Base-by-base conservation (phyloP, 441 rosid species). In the Pelargonium citronellum region DNA sequence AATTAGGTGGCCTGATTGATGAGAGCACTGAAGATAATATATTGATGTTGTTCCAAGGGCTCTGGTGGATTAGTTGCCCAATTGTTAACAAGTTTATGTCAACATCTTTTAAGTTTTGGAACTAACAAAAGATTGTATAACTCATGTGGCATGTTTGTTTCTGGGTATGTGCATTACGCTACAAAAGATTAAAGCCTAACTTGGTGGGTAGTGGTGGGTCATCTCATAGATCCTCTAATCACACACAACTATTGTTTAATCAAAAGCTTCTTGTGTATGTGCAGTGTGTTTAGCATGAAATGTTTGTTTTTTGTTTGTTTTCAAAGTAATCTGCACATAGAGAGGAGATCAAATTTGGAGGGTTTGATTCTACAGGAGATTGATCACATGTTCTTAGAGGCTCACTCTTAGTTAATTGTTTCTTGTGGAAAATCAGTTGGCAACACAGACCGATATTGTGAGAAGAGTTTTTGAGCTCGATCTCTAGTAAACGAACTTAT, bases 201-300 rank as follows among this genome's bases (percentile, higher is more conserved):
- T 19, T 34, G 4, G 71, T 63, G 67, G 78, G 77, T 69, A 66
- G 72, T 69, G 74, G 83, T 77, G 80, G 80, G 77, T 62, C 76
- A 63, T 66, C 10, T 49, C 51, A 69, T 57, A 19, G 67, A 72
- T 78, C 64, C 64, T 65, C 67, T 55, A 63, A 71, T 64, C 55
- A 73, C 49, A 66, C 47, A 47, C 17, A 22, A 60, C 62, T 10
- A 43, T 58, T 64, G 20, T 9, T 67, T 57, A 69, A 74, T 24
- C 20, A 24, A 37, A 70, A 77, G 51, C n/a, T 75, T 75, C 68
- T 73, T 74, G 24, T 55, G 6, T 70, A 67, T 68, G 44, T 43
- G 22, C 69, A 17, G 22, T 69, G 67, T 69, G 47, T 60, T 34
- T 66, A 13, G 9, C 44, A 43, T 57, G 63, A 30, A 62, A 62